Base-by-base conservation (phyloP, 192 early-diverging fungal species). In the Entomortierella chlamydospora region DNA sequence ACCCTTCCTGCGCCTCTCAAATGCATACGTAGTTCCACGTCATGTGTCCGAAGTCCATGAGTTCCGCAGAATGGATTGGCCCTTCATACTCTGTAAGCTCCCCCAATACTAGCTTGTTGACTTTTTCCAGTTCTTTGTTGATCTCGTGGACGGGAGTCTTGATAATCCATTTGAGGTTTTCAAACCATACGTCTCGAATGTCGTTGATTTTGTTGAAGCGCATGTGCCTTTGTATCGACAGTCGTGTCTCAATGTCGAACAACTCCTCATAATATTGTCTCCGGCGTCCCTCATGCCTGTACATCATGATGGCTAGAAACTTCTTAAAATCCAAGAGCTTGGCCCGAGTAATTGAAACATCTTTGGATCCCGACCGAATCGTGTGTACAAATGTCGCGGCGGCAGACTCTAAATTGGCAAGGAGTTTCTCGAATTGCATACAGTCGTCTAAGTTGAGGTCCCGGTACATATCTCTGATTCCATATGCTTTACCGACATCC, bases 1-100 rank as follows among this genome's bases (percentile, higher is more conserved):
- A 66, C 23, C 66, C 70, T 58, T 45, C 60, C 60, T 67, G 57
- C 10, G 79, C 79, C 61, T 72, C 49, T 71, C 80, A 82, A 57
- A 82, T 70, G 51, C 71, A 72, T 61, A 80, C 57, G 57, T 30
- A 41, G 10, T 30, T 1, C 18, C 7, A n/a, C 20, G 65, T 41
- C 51, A 82, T 23, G 18, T 4, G 20, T 3, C 42, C 31, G 43
- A 65, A 73, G 22, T 65, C 71, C 49, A 51, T 26, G 7, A 73
- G 55, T 41, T 73, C 70, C 37, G 20, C 2, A 28, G 12, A 28
- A 33, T 72, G 60, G 33, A 72, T 72, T 2, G 70, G 70, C 33
- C 61, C 34, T 37, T 10, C 10, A 37, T 37, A 37, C 34, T 7
- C 10, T 37, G 10, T 37, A 37, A 7, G 34, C 34, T 37, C 34